Base-by-base conservation (phyloP, 2,329 filamentous ascomycete genomes). In the Cadophora malorum region DNA sequence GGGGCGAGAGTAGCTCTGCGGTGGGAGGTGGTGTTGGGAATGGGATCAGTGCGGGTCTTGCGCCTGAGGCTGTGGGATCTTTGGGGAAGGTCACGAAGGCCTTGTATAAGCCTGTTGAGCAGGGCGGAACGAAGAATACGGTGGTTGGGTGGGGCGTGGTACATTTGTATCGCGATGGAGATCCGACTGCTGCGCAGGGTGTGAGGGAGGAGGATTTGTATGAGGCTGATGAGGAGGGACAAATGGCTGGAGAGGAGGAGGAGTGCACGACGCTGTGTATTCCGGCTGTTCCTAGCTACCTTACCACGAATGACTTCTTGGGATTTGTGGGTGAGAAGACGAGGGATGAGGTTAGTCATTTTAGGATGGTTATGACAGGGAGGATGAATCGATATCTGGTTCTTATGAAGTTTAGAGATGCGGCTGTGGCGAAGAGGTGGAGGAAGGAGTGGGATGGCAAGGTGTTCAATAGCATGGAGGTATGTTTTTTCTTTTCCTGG, bases 381-480 rank as follows among this genome's bases (percentile, higher is more conserved):
- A 86, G 90, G 71, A 90, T 93, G 79, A 97, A 96, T 79, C 88
- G 94, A 70, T 98, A 98, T 81, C 91, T 99, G 84, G 95, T 97
- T 31, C 83, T 99, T 69, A 91, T 99, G 87, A 97, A 97, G 81
- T 97, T 98, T 78, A 87, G 93, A 59, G 89, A 91, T 71, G 86
- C 87, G 35, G 87, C 86, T 75, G 88, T 88, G 70, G 96, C 96
- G 16, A 88, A 85, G 74, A 86, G 89, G 63, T 99, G 95, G 91
- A 90, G 92, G 75, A 88, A 85, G 69, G 90, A 93, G 74, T 97
- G 95, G 85, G 96, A 98, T 79, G 96, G 96, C 21, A 96, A 92
- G 78, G 87, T 95, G 0, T 98, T 98, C 78, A 97, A 96, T 76
- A 91, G 88, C 68, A 93, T 97, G 85, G 93, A 96, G 85, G 92